Evolutionary conservation across 371 early-diverging fungal genomes (phyloP).

Genomic region (Lichtheimia corymbifera): DNA sequence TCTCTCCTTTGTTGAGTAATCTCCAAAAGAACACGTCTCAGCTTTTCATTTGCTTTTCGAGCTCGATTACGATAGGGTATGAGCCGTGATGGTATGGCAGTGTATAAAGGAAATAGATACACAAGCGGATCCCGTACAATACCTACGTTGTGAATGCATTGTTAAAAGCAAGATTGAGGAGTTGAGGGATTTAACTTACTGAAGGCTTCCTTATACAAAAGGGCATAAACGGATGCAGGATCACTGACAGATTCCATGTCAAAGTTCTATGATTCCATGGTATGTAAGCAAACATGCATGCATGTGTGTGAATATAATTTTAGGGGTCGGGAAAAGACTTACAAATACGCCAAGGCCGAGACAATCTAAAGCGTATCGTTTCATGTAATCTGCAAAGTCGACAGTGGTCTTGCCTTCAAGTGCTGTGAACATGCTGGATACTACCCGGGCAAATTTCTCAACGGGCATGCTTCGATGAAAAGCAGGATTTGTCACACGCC

Average conservation of each 20-base stretch:
- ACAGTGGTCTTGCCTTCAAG: conserved; percentile 14
- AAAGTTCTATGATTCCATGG: conserved; percentile 10
- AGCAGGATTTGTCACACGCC: conserved; percentile 33
- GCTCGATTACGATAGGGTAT: conserved; percentile 21
- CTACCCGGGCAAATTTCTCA: conserved; percentile 26
- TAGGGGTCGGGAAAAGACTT: background rate
- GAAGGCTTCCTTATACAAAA: conserved; percentile 30
- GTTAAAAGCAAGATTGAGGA: no score
- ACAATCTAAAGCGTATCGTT: conserved; percentile 19
- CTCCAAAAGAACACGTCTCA: conserved; percentile 15
- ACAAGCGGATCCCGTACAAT: conserved; percentile 10
- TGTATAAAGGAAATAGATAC: conserved; percentile 25
- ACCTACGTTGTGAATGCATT: background rate
- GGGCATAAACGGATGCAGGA: conserved; percentile 12
- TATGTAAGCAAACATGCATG: no score
- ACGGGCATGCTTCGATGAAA: conserved; percentile 37
- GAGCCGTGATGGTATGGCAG: conserved; percentile 22
- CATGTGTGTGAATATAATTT: no score
- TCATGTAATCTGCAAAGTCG: conserved; percentile 14
- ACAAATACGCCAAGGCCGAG: conserved; percentile 19
- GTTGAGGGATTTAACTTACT: conserved; percentile 10
- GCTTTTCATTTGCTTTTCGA: conserved; percentile 8
- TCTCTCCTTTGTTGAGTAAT: conserved; percentile 18
- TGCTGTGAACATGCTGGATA: conserved; percentile 16
- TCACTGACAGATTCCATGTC: conserved; percentile 19